Evolutionary conservation across 148 eudicot species (phyloP).

Genomic region (Spergularia bocconei): DNA sequence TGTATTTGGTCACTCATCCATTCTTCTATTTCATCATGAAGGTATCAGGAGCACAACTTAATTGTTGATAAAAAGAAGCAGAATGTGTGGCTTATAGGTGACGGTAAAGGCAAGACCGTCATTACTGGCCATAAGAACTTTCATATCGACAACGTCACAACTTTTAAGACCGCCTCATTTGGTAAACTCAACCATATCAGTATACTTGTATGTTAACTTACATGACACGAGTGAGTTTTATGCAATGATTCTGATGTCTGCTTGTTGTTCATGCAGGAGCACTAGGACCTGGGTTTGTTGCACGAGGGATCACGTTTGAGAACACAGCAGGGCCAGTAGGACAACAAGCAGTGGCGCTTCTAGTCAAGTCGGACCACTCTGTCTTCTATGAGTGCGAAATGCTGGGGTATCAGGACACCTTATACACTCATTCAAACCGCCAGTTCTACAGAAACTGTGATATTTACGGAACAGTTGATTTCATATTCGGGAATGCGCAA

Average conservation of each 20-base stretch:
- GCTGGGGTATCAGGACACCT: slow-evolving; percentile 46
- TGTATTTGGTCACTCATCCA: too few relatives aligned
- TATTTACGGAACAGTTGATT: slow-evolving; percentile 45
- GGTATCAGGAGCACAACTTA: slow-evolving; percentile 22
- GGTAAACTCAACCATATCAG: slow-evolving; percentile 4
- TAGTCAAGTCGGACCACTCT: slow-evolving; percentile 29
- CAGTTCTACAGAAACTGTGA: slow-evolving; percentile 42
- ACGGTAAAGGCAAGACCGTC: slow-evolving; percentile 25
- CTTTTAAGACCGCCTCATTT: slow-evolving; percentile 25
- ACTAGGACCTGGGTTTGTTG: slow-evolving; percentile 36
- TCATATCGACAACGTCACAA: background rate
- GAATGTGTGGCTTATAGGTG: slow-evolving; percentile 32
- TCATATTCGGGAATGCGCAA: slow-evolving; percentile 41
- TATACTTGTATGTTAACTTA: too few relatives aligned
- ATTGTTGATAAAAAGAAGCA: background rate
- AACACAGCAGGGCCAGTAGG: slow-evolving; percentile 39
- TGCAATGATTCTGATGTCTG: background rate
- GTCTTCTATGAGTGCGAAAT: slow-evolving; percentile 42
- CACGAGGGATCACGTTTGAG: slow-evolving; percentile 42
- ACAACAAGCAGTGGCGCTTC: slow-evolving; percentile 52
- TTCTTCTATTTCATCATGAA: background rate
- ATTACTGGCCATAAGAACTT: slow-evolving; percentile 21
- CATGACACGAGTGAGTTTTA: background rate
- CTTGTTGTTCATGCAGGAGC: slow-evolving; percentile 22
- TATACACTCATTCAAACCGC: slow-evolving; percentile 37